Percentiles rank a stretch among this genome's conserved stretches.
These are phyloP conservation scores for Coemansia reversa DNA, from an alignment of 192 early-diverging fungal genomes.

Conservation along the genomic window DNA sequence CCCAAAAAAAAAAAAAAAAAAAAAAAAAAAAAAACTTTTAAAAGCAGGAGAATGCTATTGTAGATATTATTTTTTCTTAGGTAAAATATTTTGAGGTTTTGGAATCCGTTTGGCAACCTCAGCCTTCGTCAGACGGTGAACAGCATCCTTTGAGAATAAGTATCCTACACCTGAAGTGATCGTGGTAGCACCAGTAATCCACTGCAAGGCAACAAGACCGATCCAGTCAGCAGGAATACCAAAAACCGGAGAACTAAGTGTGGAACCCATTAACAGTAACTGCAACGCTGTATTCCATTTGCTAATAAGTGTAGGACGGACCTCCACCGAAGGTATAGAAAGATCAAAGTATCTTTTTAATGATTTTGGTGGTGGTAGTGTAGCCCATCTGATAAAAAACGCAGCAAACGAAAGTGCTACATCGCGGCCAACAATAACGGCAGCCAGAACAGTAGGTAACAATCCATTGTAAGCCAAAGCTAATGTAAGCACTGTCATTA, in stretches of 20 bases:
- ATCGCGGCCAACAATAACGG: slow-evolving; percentile 84
- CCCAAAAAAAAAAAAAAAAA: neutral
- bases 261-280: slow-evolving; percentile 73
- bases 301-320: slow-evolving; percentile 82
- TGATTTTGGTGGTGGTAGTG: slow-evolving; percentile 86
- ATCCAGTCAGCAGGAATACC: slow-evolving; percentile 58
- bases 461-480: slow-evolving; percentile 68
- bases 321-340: slow-evolving; percentile 87
- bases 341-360: slow-evolving; percentile 82
- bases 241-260: slow-evolving; percentile 71
- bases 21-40: too few species aligned
- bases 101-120: slow-evolving; percentile 49
- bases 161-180: slow-evolving; percentile 78
- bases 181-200: slow-evolving; percentile 65
- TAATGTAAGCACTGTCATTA: slow-evolving; percentile 88
- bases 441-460: slow-evolving; percentile 74
- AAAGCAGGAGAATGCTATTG: neutral
- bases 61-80: slow-evolving; percentile 16
- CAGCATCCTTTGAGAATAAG: slow-evolving; percentile 69
- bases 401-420: slow-evolving; percentile 73
- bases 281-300: slow-evolving; percentile 91
- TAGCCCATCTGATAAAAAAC: slow-evolving; percentile 83
- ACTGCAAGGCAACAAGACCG: slow-evolving; percentile 63
- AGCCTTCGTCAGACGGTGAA: slow-evolving; percentile 61
- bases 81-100: slow-evolving; percentile 30